Evolutionary conservation across 257 asterid genomes (phyloP).

Genomic region (Solanum tacnaense): DNA sequence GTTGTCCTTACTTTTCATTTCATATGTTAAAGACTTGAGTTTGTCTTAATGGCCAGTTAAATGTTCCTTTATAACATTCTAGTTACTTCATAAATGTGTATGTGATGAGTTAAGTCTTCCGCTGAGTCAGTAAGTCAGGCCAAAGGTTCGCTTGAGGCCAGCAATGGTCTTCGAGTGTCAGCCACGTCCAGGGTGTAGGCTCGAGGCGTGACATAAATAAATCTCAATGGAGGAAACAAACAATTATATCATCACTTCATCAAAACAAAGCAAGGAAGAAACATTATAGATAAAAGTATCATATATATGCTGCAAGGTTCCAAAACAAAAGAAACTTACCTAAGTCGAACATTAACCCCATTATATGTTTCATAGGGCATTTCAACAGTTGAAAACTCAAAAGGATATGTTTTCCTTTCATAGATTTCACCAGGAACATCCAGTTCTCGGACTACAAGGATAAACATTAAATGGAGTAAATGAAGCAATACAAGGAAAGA

Average conservation of each 20-base stretch:
- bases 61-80: too few relatives aligned
- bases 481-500: neutral
- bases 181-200: too few relatives aligned
- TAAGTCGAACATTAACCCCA: slow-evolving; percentile 86
- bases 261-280: neutral
- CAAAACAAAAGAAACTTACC: slow-evolving; percentile 36
- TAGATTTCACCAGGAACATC: slow-evolving; percentile 95
- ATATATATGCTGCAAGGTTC: neutral
- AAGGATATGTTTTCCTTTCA: slow-evolving; percentile 88
- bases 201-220: neutral
- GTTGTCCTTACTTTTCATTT: too few relatives aligned
- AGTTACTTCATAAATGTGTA: too few relatives aligned
- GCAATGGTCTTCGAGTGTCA: too few relatives aligned
- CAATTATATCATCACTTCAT: neutral
- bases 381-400: slow-evolving; percentile 96
- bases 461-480: neutral
- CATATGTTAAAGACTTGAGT: too few relatives aligned
- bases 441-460: slow-evolving; percentile 61
- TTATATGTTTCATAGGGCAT: slow-evolving; percentile 96
- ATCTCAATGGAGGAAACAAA: neutral
- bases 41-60: too few relatives aligned
- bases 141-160: too few relatives aligned
- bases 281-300: neutral
- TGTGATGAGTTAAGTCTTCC: too few relatives aligned
- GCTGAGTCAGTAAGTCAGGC: too few relatives aligned